Evolutionary conservation across 305 asterid species (phyloP), one percentile per base, ranked within the genome.

Genomic region (Fraxinus platypoda): DNA sequence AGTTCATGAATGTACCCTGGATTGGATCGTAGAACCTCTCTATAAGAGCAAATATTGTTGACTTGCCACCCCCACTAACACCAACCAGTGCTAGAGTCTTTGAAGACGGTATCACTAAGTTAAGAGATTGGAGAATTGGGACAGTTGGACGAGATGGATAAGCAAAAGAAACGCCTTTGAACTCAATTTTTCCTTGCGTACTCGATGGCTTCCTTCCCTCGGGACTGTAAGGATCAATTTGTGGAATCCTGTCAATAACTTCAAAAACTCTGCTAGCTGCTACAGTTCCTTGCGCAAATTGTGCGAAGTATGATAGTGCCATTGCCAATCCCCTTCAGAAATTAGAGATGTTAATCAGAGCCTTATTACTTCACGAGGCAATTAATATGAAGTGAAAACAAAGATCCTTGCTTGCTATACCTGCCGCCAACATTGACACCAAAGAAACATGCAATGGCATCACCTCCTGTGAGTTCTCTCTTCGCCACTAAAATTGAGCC

Each of bases 401-500:
- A 74, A 66, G 21, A 12, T 73, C 25, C 43, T 21, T 28, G 62
- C 73, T 77, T 28, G 72, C 19, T 28, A 6, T 85, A 94, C 98
- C 98, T 92, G 81, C 97, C 94, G 31, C 97, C 98, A 12, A 94
- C 93, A 74, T 88, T 94, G 74, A 94, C 98, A 30, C 98, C 97
- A 38, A 94, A 94, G 86, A 91, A 94, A 76, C 97, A 94, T 37
- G 98, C 95, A 81, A 94, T 93, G 82, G 98, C 98, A 57, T 68
- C 90, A 30, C 98, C 98, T 75, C 97, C 97, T 3, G 74, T 23
- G 83, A 93, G 91, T 80, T 94, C 80, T 6, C 75, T 71, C 52
- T 77, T 87, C 0, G 87, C 82, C 35, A 92, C 93, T 41, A 94
- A 83, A 83, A 93, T 85, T 70, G 97, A 88, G 59, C 98, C 98